Percentiles rank a stretch among this genome's conserved stretches.
phyloP scores from a whole-genome alignment of 495 filamentous ascomycete species.

The Jackrogersella multiformis region DNA sequence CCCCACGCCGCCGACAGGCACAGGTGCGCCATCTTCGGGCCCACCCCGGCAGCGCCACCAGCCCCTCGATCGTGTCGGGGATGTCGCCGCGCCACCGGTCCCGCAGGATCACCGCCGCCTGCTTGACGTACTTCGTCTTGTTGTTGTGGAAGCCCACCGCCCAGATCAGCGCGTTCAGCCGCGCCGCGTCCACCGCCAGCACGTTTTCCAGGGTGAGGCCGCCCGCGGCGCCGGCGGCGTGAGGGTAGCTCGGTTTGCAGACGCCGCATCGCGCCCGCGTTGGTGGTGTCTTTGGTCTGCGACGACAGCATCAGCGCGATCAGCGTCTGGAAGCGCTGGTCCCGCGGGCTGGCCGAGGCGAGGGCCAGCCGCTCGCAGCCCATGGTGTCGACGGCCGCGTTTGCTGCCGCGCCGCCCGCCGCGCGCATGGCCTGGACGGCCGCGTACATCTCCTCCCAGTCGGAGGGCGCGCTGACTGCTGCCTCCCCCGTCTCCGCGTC shows the following conservation, averaged over 20 bases:
- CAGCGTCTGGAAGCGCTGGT: constrained; percentile 89
- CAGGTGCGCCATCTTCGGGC: constrained; percentile 97
- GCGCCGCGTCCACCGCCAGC: constrained; percentile 71
- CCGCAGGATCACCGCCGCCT: constrained; percentile 74
- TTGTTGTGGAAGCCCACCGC: constrained; percentile 96
- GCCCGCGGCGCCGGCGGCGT: constrained; percentile 45
- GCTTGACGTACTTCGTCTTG: constrained; percentile 89
- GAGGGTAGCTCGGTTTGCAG: constrained; percentile 77
- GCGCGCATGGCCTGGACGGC: constrained; percentile 81
- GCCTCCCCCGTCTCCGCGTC: constrained; percentile 62
- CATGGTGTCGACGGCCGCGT: constrained; percentile 96
- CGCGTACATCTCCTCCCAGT: constrained; percentile 87
- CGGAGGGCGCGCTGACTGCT: constrained; percentile 71
- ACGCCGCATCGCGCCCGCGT: constrained; percentile 81
- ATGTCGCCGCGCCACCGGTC: constrained; percentile 80
- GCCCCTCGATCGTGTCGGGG: constrained; percentile 78
- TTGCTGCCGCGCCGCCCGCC: constrained; percentile 64
- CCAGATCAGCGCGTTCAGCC: constrained; percentile 81
- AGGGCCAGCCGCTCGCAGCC: constrained; percentile 85
- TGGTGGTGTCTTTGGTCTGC: constrained; percentile 96
- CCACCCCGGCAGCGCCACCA: constrained; percentile 86
- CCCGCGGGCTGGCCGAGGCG: constrained; percentile 59
- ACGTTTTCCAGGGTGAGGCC: constrained; percentile 82
- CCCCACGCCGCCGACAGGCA: constrained; percentile 77
- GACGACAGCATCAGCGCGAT: constrained; percentile 94